A percentile compares a stretch with the other conserved stretches of the same genome.
These are phyloP conservation scores for Elaeis oleifera DNA, from an alignment of 202 grass and related monocot species.

Conservation along the genomic window DNA sequence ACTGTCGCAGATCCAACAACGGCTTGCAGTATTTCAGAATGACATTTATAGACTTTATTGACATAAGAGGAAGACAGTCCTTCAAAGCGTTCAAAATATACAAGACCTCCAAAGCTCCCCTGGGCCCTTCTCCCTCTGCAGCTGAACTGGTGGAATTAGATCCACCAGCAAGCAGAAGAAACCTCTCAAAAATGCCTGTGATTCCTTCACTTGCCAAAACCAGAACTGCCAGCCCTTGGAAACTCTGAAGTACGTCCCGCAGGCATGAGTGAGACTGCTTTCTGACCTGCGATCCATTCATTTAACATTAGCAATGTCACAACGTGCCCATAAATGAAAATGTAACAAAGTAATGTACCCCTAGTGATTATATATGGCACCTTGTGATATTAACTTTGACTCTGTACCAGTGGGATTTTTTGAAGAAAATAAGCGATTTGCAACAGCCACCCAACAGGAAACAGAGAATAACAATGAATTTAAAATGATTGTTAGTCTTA, in stretches of 20 bases:
- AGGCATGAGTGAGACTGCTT: constrained; percentile 58
- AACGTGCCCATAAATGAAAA: too few relatives aligned
- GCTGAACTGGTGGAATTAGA: constrained; percentile 39
- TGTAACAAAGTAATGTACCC: too few relatives aligned
- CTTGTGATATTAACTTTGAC: too few relatives aligned
- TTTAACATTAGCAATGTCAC: not conserved
- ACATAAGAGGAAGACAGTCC: constrained; percentile 70
- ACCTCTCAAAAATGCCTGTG: constrained; percentile 50
- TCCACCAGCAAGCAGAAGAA: constrained; percentile 78
- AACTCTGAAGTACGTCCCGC: constrained; percentile 55
- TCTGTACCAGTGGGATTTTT: too few relatives aligned
- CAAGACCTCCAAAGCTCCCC: constrained; percentile 66
- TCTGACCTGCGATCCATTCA: constrained; percentile 50
- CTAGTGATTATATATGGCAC: too few relatives aligned
- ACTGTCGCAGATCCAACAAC: constrained; percentile 52
- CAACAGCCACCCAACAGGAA: too few relatives aligned
- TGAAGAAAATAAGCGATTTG: too few relatives aligned
- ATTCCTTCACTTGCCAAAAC: constrained; percentile 59
- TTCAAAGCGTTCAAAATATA: constrained; percentile 69
- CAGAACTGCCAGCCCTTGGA: constrained; percentile 46
- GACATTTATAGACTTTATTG: constrained; percentile 51
- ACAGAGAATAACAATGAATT: too few relatives aligned
- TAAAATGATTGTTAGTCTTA: too few relatives aligned
- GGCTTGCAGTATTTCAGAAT: constrained; percentile 70
- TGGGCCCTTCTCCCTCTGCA: constrained; percentile 42